phyloP scores from a whole-genome alignment of 2,329 filamentous ascomycete genomes.

The Alternaria sp. region DNA sequence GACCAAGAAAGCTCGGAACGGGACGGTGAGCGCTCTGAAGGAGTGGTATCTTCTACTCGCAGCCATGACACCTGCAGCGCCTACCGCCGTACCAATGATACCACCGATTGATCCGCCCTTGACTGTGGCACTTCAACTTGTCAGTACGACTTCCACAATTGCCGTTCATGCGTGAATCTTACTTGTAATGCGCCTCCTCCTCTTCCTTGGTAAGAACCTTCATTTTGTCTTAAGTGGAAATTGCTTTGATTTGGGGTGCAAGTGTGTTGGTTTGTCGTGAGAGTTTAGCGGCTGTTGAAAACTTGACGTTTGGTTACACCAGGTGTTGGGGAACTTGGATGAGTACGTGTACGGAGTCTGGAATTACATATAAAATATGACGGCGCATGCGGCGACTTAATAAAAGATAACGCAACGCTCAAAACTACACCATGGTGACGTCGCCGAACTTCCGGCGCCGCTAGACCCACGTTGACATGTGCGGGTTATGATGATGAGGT shows the following conservation, averaged over 20 bases:
- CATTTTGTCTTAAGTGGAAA: constrained; percentile 63
- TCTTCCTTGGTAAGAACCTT: constrained; percentile 96
- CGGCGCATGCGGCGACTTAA: constrained; percentile 31
- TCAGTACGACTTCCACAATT: constrained; percentile 19
- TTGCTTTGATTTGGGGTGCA: constrained; percentile 6
- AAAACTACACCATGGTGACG: constrained; percentile 47
- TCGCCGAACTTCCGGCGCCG: constrained; percentile 46
- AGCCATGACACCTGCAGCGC: constrained; percentile 71
- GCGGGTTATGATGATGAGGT: constrained; percentile 33
- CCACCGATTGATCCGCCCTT: constrained; percentile 82
- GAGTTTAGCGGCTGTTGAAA: neutral
- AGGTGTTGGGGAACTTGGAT: neutral
- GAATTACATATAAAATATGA: constrained; percentile 6
- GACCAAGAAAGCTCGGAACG: constrained; percentile 89
- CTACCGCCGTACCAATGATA: constrained; percentile 70
- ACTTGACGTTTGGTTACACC: neutral
- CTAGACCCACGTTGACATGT: constrained; percentile 19
- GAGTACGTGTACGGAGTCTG: neutral
- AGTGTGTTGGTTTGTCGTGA: neutral
- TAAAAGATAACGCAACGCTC: constrained; percentile 38
- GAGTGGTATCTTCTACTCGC: constrained; percentile 76
- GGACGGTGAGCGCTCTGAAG: constrained; percentile 83
- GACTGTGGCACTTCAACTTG: constrained; percentile 67
- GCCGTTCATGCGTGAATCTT: constrained; percentile 28
- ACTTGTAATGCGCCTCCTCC: constrained; percentile 84